phyloP scores from a whole-genome alignment of 495 filamentous ascomycete genomes.

The Chaetomium tenue region DNA sequence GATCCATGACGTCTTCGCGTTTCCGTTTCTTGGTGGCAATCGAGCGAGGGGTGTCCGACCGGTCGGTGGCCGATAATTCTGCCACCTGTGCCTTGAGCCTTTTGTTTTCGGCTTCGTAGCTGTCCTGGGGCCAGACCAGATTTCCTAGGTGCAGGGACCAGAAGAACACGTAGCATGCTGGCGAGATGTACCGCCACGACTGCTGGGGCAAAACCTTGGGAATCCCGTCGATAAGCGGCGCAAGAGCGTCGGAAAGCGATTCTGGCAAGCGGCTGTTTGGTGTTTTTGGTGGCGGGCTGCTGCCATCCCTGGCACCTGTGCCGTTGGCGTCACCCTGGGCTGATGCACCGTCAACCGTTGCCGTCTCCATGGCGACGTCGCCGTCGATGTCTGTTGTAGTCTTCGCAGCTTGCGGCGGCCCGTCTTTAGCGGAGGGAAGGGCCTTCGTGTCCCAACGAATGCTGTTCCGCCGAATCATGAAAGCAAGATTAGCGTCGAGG shows the following conservation, averaged over 20 bases:
- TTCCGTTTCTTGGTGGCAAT: conserved; percentile 62
- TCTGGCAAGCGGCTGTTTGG: conserved; percentile 42
- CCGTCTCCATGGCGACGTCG: conserved; percentile 41
- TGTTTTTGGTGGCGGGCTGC: conserved; percentile 18
- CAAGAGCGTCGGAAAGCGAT: conserved; percentile 70
- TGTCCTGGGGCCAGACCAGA: conserved; percentile 66
- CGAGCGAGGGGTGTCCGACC: conserved; percentile 63
- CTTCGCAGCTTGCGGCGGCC: conserved; percentile 28
- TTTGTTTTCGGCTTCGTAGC: conserved; percentile 69
- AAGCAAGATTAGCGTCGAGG: conserved; percentile 78
- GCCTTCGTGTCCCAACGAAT: conserved; percentile 50
- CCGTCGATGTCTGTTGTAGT: conserved; percentile 41
- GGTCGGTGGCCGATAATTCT: conserved; percentile 60
- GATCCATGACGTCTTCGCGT: conserved; percentile 67
- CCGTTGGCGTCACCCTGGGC: neutral
- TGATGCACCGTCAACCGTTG: conserved; percentile 26
- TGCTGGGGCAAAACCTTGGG: conserved; percentile 58
- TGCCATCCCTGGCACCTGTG: conserved; percentile 22
- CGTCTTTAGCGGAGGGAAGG: conserved; percentile 26
- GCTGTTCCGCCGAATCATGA: conserved; percentile 76
- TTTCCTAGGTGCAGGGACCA: conserved; percentile 87
- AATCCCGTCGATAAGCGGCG: conserved; percentile 69
- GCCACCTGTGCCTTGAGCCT: conserved; percentile 60
- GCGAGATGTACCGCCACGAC: conserved; percentile 64
- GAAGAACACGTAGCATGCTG: conserved; percentile 84